Evolutionary conservation across 2,329 filamentous ascomycete species (phyloP), one percentile per base, ranked within the genome.

Genomic region (Aspergillus alliaceus): DNA sequence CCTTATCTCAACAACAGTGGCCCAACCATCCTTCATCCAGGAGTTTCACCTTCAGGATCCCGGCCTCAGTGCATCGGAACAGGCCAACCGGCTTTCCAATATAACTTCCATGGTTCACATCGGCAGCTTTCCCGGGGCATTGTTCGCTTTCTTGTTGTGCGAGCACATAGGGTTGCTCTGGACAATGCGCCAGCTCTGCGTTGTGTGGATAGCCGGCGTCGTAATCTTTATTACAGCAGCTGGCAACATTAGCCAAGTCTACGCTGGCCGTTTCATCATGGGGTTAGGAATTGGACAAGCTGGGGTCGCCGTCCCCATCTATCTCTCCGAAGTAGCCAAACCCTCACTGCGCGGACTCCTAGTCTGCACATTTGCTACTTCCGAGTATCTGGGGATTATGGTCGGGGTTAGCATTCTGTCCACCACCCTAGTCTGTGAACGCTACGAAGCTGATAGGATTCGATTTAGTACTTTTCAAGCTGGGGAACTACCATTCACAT

Each of bases 281-380:
- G 71, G 72, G 2, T 51, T 74, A 3, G 71, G 71, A 2, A 67
- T 72, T 32, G 70, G 72, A 6, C 64, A 72, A 31, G 85, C 90
- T 1, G 91, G 91, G 1, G 92, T 96, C 24, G 89, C 96, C 27
- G 91, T 93, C 1, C 93, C 93, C 0, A 82, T 96, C 8, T 96
- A 96, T 78, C 91, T 97, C 67, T 91, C 90, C 48, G 93, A 96
- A 73, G 83, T 96, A 22, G 86, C 91, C 0, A 92, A 92, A 1
- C 84, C 84, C 0, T 76, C 81, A 14, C 82, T 87, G 66, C 85
- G 87, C 44, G 91, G 91, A 8, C 84, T 93, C 46, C 32, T 66
- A 31, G 61, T 65, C 4, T 56, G 56, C 12, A 47, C 62, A 11
- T 68, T 62, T 53, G 60, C 59, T 2, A 53, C 59, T 22, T 64